Evolutionary conservation across 768 basidiomycete genomes (phyloP).

Genomic region (Trametes cubensis): DNA sequence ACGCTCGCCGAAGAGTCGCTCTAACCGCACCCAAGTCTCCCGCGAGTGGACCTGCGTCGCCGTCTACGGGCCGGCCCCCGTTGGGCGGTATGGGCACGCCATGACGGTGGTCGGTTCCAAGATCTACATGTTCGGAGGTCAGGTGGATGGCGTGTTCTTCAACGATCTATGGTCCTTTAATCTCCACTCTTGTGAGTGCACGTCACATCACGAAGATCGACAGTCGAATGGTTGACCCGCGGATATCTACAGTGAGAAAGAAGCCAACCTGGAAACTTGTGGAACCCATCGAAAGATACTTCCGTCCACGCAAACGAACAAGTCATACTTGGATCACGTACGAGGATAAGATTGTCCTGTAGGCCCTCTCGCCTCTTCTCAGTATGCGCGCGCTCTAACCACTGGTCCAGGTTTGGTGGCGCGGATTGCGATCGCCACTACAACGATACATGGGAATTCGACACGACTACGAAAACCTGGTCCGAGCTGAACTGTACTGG

Average conservation of each 20-base stretch:
- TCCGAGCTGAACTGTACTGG: conserved; percentile 94
- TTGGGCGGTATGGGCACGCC: conserved; percentile 93
- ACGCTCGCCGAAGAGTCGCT: neutral
- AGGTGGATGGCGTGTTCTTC: conserved; percentile 91
- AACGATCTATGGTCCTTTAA: conserved; percentile 97
- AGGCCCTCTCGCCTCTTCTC: conserved; percentile 36
- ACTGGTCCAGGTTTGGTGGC: conserved; percentile 80
- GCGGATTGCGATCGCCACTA: conserved; percentile 99
- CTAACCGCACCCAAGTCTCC: conserved; percentile 56
- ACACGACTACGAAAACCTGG: conserved; percentile 80
- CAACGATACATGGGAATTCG: conserved; percentile 98
- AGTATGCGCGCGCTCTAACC: neutral
- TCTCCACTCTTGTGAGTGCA: conserved; percentile 80
- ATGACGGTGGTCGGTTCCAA: conserved; percentile 89
- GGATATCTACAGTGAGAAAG: conserved; percentile 63
- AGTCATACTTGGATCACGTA: conserved; percentile 88
- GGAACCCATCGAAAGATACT: conserved; percentile 57
- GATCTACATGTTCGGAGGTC: conserved; percentile 96
- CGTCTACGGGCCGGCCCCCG: conserved; percentile 75
- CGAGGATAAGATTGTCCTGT: conserved; percentile 86
- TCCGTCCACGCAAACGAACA: conserved; percentile 79
- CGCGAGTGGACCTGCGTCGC: conserved; percentile 93
- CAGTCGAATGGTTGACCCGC: no score
- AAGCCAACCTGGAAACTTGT: conserved; percentile 82
- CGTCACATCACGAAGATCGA: neutral